These are phyloP conservation scores for Fusarium transvaalense DNA, from an alignment of 2,329 filamentous ascomycete species.

Conservation along the genomic window DNA sequence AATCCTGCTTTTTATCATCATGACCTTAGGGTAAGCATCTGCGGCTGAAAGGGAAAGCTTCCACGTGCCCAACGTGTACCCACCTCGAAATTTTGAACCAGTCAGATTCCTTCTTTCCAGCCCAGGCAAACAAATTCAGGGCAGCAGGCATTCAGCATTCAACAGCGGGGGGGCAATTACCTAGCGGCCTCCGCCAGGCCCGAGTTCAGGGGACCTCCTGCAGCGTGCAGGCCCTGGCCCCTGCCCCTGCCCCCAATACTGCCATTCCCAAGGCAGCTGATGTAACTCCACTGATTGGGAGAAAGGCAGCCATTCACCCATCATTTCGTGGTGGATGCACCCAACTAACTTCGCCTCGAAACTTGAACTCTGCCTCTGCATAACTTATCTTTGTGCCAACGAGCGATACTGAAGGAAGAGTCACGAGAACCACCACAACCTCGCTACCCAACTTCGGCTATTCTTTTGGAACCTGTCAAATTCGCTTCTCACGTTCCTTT, in stretches of 20 bases:
- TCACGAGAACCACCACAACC: constrained; percentile 22
- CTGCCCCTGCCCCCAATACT: constrained; percentile 1
- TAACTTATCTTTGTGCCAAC: constrained; percentile 33
- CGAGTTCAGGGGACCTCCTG: constrained; percentile 32
- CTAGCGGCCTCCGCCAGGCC: constrained; percentile 29
- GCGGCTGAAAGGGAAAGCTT: constrained; percentile 40
- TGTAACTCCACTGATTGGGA: constrained; percentile 39
- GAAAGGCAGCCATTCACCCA: constrained; percentile 34
- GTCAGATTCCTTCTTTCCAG: constrained; percentile 16
- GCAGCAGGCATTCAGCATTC: constrained; percentile 21
- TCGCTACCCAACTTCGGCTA: neutral
- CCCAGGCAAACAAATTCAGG: constrained; percentile 22
- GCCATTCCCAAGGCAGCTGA: constrained; percentile 31
- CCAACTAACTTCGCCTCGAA: constrained; percentile 27
- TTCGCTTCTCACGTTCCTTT: constrained; percentile 24
- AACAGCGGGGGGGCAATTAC: constrained; percentile 12
- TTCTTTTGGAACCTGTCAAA: constrained; percentile 14
- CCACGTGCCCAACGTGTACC: constrained; percentile 42
- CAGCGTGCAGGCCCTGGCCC: constrained; percentile 14
- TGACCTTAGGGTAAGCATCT: constrained; percentile 27
- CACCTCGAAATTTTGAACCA: constrained; percentile 28
- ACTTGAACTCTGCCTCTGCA: constrained; percentile 45
- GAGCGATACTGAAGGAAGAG: constrained; percentile 43
- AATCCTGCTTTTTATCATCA: constrained; percentile 8
- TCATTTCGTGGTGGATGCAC: constrained; percentile 35